A percentile compares a stretch with the other conserved stretches of the same genome.
These are phyloP conservation scores for Papilionanthe hybrid DNA, from an alignment of 116 monocot genomes.

Conservation along the genomic window DNA sequence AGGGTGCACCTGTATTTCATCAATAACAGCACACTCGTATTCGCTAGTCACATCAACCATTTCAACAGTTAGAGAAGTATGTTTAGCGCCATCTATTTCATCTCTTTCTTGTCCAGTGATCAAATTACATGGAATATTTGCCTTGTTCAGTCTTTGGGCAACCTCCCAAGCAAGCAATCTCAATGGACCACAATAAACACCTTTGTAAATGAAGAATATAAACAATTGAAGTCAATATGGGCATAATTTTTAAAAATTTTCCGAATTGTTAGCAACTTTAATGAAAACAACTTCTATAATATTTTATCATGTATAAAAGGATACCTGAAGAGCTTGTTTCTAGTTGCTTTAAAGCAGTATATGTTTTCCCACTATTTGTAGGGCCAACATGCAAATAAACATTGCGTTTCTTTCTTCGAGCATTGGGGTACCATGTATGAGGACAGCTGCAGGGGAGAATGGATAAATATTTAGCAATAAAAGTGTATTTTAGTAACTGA, in stretches of 20 bases:
- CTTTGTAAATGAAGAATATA: constrained; percentile 29
- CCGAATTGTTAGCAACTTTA: neutral
- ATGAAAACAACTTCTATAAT: neutral
- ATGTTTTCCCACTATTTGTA: constrained; percentile 97
- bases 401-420: constrained; percentile 73
- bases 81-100: constrained; percentile 79
- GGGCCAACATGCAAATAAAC: constrained; percentile 94
- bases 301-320: neutral
- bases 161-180: constrained; percentile 93
- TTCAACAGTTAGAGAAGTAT: constrained; percentile 86
- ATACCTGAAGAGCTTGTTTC: constrained; percentile 75
- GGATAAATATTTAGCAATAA: neutral
- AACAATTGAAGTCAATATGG: neutral
- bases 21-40: constrained; percentile 82
- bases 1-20: constrained; percentile 99
- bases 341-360: constrained; percentile 87
- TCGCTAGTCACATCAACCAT: constrained; percentile 73
- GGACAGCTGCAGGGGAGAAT: constrained; percentile 43
- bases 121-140: constrained; percentile 80
- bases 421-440: constrained; percentile 94
- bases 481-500: neutral
- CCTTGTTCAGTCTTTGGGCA: constrained; percentile 84
- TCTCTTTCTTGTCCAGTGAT: constrained; percentile 93
- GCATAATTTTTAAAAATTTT: too few species aligned
- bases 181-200: constrained; percentile 95